Percentiles rank a stretch among this genome's conserved stretches.
These are phyloP conservation scores for Ambrosiella xylebori DNA, from an alignment of 2,329 filamentous ascomycete genomes.

Conservation along the genomic window DNA sequence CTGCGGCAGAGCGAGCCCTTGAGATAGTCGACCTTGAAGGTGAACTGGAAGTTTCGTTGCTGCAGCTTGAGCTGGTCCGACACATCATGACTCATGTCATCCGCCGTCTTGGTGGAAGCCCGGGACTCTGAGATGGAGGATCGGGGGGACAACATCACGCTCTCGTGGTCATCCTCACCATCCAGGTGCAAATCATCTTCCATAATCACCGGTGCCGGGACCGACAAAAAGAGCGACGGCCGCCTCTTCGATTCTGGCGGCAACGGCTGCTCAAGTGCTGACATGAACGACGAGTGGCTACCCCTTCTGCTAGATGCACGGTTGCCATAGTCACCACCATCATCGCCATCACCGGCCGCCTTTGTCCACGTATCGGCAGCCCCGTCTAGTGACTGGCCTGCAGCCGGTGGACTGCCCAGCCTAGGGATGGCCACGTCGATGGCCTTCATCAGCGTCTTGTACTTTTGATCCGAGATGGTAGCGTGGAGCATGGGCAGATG, in stretches of 20 bases:
- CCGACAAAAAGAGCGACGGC: slow-evolving; percentile 50
- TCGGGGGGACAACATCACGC: slow-evolving; percentile 37
- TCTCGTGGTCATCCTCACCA: slow-evolving; percentile 42
- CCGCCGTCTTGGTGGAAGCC: slow-evolving; percentile 20
- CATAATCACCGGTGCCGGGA: slow-evolving; percentile 52
- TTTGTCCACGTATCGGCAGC: background rate
- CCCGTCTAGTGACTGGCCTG: background rate
- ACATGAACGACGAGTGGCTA: slow-evolving; percentile 13
- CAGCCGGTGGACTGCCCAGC: slow-evolving; percentile 29
- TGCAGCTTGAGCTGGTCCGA: slow-evolving; percentile 40
- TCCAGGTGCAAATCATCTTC: slow-evolving; percentile 60
- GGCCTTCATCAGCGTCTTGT: slow-evolving; percentile 90
- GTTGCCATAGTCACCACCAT: background rate
- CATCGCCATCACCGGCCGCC: background rate
- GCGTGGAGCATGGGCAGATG: slow-evolving; percentile 85
- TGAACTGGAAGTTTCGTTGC: slow-evolving; percentile 87
- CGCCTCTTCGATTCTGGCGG: background rate
- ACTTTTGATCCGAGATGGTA: slow-evolving; percentile 83
- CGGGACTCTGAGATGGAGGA: slow-evolving; percentile 29
- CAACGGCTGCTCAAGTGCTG: slow-evolving; percentile 11
- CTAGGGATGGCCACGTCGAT: slow-evolving; percentile 91
- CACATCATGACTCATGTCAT: background rate
- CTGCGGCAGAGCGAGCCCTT: slow-evolving; percentile 84
- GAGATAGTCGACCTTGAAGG: slow-evolving; percentile 85
- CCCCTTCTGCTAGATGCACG: slow-evolving; percentile 3